Base-by-base conservation (phyloP, 2,329 filamentous ascomycete species). In the Paraphaeosphaeria minitans region DNA sequence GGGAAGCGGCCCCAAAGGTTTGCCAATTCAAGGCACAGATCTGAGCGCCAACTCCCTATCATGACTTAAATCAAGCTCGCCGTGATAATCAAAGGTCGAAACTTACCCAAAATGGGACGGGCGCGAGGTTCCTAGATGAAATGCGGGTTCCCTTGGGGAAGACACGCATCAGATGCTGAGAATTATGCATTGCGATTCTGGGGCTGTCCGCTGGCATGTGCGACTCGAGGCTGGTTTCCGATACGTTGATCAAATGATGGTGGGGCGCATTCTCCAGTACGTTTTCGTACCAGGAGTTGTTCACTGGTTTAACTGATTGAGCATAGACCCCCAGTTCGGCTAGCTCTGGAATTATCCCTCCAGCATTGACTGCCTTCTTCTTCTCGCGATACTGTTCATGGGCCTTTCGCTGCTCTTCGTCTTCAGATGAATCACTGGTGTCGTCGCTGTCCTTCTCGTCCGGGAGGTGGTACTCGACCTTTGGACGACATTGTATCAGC, bases 11-110 rank as follows among this genome's bases (percentile, higher is more conserved):
- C 35, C 86, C 86, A 63, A 89, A 90, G 0, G 83, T 88, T 68
- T 90, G 88, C 85, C 87, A 88, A 75, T 90, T 90, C 53, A 90
- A 79, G 3, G 88, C 88, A 69, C 86, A 89, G 48, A 90, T 87
- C 66, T 90, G 88, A 2, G 87, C 87, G 1, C 88, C 88, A 4
- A 89, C 71, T 7, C 81, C 86, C 48, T 51, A 27, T 29, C 7
- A 35, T 5, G 3, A 21, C 12, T 51, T 22, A 51, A 12, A 21
- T 35, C 19, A 19, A 51, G 31, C 8, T 41, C 9, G 27, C 21
- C 12, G 3, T 21, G 16, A 12, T 0, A 27, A 9, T 5, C 16
- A 1, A 27, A 22, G 22, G 19, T 7, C 21, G 27, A 9, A 4
- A 29, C 48, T 27, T 39, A 51, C 48, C 88, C 88, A 90, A 70